A percentile compares a stretch with the other conserved stretches of the same genome.
Conservation (phyloP, 306 rosid species). For the Vigna angularis region DNA sequence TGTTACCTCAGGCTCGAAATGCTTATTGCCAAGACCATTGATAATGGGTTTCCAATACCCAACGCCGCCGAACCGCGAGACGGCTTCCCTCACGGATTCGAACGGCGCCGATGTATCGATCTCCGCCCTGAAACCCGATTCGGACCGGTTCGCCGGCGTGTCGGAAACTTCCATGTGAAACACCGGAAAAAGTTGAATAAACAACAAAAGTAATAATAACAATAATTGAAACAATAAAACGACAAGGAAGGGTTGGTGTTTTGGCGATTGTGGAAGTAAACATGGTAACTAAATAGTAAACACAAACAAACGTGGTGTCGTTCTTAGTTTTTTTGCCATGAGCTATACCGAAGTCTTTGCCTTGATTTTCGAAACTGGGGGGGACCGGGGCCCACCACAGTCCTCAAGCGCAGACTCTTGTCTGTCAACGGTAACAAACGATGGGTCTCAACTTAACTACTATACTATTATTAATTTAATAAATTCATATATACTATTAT, state of each 20-base stretch:
- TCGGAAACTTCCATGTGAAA: slow-evolving; percentile 16
- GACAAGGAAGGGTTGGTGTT: slow-evolving; percentile 13
- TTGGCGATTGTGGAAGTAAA: not conserved
- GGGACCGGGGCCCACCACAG: not conserved
- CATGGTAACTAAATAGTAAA: not conserved
- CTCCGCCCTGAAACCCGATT: slow-evolving; percentile 63
- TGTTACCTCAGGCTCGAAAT: slow-evolving; percentile 52
- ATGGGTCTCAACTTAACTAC: not conserved
- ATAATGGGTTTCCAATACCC: slow-evolving; percentile 81
- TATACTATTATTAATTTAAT: not conserved
- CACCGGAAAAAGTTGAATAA: not conserved
- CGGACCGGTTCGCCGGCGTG: slow-evolving; percentile 20
- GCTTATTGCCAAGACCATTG: not conserved
- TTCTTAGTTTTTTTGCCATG: not conserved
- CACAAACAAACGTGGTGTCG: slow-evolving; percentile 40
- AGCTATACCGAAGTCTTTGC: slow-evolving; percentile 39
- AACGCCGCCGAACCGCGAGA: slow-evolving; percentile 73
- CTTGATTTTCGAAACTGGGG: slow-evolving; percentile 46
- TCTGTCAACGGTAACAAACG: slow-evolving; percentile 52
- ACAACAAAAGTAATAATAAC: not conserved
- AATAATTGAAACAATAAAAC: not conserved
- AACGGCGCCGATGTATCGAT: slow-evolving; percentile 93
- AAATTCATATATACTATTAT: not conserved
- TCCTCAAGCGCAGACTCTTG: not conserved
- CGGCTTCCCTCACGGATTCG: slow-evolving; percentile 90